phyloP scores from a whole-genome alignment of 768 basidiomycete genomes.

The Pleurotus tuber-regium region DNA sequence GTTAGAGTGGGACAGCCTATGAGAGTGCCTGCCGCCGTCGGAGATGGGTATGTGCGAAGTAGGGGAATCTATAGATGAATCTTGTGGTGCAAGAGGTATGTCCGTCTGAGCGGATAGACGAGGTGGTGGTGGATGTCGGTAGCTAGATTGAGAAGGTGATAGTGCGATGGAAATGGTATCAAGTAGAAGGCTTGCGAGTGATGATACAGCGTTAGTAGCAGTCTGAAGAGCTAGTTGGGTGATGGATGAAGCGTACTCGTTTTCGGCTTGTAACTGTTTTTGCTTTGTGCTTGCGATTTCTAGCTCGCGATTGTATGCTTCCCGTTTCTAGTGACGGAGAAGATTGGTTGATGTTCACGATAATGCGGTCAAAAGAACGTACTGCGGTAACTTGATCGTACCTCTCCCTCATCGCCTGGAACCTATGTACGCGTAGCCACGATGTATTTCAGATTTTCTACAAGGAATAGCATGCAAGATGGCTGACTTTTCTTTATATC shows the following conservation, averaged over 20 bases:
- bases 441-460: neutral
- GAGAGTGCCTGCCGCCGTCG: neutral
- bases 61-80: neutral
- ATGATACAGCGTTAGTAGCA: neutral
- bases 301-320: slow-evolving; percentile 35
- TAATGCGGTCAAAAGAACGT: slow-evolving; percentile 16
- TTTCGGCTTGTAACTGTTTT: slow-evolving; percentile 46
- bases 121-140: neutral
- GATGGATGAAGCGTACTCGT: slow-evolving; percentile 35
- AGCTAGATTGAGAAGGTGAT: neutral
- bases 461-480: neutral
- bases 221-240: neutral
- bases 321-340: slow-evolving; percentile 28
- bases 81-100: neutral
- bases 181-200: slow-evolving; percentile 1
- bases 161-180: slow-evolving; percentile 1
- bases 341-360: neutral
- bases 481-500: slow-evolving; percentile 30
- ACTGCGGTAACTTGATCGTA: slow-evolving; percentile 44
- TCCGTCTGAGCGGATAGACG: neutral
- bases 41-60: neutral
- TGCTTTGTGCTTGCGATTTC: slow-evolving; percentile 37
- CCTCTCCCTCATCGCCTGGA: slow-evolving; percentile 41
- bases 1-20: neutral
- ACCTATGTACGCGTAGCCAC: slow-evolving; percentile 28